Base-by-base conservation (phyloP, 2,329 filamentous ascomycete species). In the Atkinsonella texensis region DNA sequence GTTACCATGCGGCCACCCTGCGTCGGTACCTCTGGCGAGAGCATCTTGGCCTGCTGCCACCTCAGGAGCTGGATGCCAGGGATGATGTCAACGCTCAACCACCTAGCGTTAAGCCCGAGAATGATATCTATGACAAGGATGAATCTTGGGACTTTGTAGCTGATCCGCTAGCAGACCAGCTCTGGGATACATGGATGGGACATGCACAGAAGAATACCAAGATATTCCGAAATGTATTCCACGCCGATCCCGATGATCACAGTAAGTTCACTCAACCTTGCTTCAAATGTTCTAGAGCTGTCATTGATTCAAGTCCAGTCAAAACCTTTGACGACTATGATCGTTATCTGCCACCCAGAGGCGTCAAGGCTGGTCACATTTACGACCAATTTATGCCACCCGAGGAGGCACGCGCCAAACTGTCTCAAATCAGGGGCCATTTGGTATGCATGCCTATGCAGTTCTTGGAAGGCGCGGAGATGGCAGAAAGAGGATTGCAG, bases 391-490 rank as follows among this genome's bases (percentile, higher is more conserved):
- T 85, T 67, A 77, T 85, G 65, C 84, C 86, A 0, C 78, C 82
- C 0, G 74, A 83, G 23, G 84, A 94, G 51, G 81, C 93, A 7
- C 77, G 87, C 15, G 66, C 76, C 57, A 89, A 91, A 66, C 72
- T 97, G 48, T 83, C 89, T 60, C 76, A 84, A 62, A 81, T 97
- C 58, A 84, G 82, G 69, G 91, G 91, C 0, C 91, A 97, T 71
- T 67, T 97, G 41, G 91, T 97, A 7, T 94, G 88, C 87, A 91
- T 95, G 83, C 89, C 89, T n/a, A 67, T 97, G 61, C 80, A 89
- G 45, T 97, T 95, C 64, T 68, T 97, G 63, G 76, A 79, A 60
- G 83, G 95, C 56, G 89, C 84, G 0, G 77, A 87, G 60, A 94
- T 97, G 89, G 90, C 90, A 0, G 90, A 96, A 71, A 80, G 79